Evolutionary conservation across 768 basidiomycete genomes (phyloP), one percentile per base, ranked within the genome.

Genomic region (Russula griseocarnosa): DNA sequence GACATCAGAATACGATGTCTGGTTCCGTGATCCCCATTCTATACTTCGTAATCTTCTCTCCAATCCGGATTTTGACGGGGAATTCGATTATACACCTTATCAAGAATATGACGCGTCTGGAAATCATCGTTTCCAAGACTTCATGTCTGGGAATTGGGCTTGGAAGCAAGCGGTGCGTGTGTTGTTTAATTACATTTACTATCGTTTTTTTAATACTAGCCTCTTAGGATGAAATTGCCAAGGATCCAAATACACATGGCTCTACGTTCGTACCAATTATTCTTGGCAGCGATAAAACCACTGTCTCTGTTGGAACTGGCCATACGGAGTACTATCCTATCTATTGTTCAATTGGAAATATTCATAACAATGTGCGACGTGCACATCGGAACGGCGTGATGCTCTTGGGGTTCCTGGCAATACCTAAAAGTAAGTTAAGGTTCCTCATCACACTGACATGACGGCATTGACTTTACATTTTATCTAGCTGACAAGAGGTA

Each of bases 381-480:
- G 54, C 54, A 55, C 54, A 55, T 26, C 54, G 24, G 16, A 55
- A 55, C 7, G 24, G 38, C 1, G 54, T 55, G 5, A 26, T 55
- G 1, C 54, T 16, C 14, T 13, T 54, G 3, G 53, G 13, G 3
- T 54, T 54, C n/a, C 34, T 54, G 5, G 34, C 30, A 3, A 54
- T 54, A 7, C 53, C 34, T 6, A 54, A 54, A n/a, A 22, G 53
- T 54, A 36, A 11, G 49, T 50, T 24, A 11, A 2, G 14, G 24
- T 50, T 11, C 14, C 1, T 13, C 49, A 50, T 50, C 20, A 9
- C 14, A 24, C 22, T 11, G 32, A 10, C 10, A n/a, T n/a, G n/a
- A n/a, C n/a, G n/a, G 1, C 8, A 6, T 50, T 16, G 4, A 14
- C 1, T 14, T 50, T 5, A 50, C 14, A 26, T 50, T 2, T n/a